Evolutionary conservation across 225 moss, liverwort and hornwort genomes (phyloP), one percentile per base, ranked within the genome.

Genomic region (Pseudoscleropodium purum): DNA sequence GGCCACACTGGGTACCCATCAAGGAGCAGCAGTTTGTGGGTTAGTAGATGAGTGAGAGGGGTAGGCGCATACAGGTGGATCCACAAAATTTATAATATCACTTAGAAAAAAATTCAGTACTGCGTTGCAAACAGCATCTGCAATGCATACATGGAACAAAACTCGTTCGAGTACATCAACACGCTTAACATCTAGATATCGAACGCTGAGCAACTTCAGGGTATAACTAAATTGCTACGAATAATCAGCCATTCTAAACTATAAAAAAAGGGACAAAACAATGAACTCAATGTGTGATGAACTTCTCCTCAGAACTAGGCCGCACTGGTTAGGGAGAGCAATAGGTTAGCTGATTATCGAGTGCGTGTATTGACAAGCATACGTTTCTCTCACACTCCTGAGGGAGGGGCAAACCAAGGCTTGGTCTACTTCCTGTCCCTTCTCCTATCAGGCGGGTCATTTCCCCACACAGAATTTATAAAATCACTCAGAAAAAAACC

Each of bases 1-100:
- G 78, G 90, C 81, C 45, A 90, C 92, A 83, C 90, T 91, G 92
- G 61, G 23, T 24, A 92, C 19, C 60, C 60, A 81, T 79, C 90
- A 90, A 87, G 36, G 73, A 43, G 87, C 86, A 92, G 87, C 87
- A 90, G 87, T 8, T 30, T 19, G 60, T 59, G 41, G 60, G 91
- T 91, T 89, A 91, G 94, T 87, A 90, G 81, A 67, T 57, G 63
- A 45, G 45, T 15, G 34, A 63, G 23, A 3, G 2, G 45, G 63
- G 45, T 33, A 82, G 60, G 18, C 2, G 30, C 39, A 29, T 39
- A 19, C 12, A 39, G 8, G 7, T 18, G 60, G 41, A 18, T 80
- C 29, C 41, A 41, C 41, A 60, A 81, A 60, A 81, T 41, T 80
- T 41, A 41, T 19, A 30, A 41, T 19, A 13, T 13, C 60, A 30